Evolutionary conservation across 2,329 filamentous ascomycete species (phyloP).

Genomic region (Venturiaceae sp.): DNA sequence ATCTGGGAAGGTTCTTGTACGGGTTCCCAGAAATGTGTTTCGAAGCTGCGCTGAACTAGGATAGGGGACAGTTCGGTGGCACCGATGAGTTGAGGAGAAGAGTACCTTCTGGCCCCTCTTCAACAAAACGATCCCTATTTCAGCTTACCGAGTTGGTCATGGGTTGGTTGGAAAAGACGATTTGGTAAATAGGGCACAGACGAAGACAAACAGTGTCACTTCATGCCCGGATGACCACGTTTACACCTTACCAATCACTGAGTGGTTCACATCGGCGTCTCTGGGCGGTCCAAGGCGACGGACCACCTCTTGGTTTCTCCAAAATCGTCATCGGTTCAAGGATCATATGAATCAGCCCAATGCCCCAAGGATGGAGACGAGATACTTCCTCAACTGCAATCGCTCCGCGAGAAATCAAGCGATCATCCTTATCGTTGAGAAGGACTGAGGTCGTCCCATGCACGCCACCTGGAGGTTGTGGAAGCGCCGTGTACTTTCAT

Average conservation of each 20-base stretch:
- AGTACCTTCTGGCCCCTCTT: neutral
- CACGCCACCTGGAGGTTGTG: neutral
- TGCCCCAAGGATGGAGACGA: slow-evolving; percentile 2
- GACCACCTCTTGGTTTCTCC: neutral
- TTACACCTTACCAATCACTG: neutral
- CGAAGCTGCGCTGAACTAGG: slow-evolving; percentile 4
- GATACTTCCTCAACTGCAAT: neutral
- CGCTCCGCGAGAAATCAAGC: neutral
- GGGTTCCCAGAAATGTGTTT: slow-evolving; percentile 13
- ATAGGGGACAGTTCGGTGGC: neutral
- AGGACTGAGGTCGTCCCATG: neutral
- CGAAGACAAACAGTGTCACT: neutral
- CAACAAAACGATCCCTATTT: neutral
- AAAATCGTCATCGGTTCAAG: neutral
- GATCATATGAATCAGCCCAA: neutral
- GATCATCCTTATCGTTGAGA: neutral
- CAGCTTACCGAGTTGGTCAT: slow-evolving; percentile 5
- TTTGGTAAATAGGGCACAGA: neutral
- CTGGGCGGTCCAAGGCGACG: neutral
- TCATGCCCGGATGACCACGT: neutral
- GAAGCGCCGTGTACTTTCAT: neutral
- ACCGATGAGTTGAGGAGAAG: neutral
- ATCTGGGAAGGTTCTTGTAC: slow-evolving; percentile 12
- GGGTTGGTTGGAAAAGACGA: slow-evolving; percentile 7
- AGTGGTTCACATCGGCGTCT: neutral